A percentile compares a stretch with the other conserved stretches of the same genome.
phyloP scores from a whole-genome alignment of 1,284 basidiomycete species.

The Xerocomus subilludens region DNA sequence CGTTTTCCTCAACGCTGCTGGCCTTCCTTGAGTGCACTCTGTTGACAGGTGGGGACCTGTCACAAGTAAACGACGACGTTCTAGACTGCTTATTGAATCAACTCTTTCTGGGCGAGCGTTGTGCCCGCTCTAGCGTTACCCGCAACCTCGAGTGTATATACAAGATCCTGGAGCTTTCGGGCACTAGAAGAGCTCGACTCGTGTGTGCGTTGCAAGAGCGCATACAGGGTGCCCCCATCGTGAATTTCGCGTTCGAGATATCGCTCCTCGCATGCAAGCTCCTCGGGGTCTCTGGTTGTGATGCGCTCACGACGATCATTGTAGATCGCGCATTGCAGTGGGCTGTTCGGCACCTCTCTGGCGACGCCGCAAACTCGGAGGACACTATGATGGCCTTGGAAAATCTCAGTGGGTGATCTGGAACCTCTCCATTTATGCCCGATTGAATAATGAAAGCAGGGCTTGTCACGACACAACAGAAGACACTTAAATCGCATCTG shows the following conservation, averaged over 20 bases:
- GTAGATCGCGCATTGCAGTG: conserved; percentile 63
- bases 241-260: conserved; percentile 41
- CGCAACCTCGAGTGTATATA: conserved; percentile 37
- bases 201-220: conserved; percentile 33
- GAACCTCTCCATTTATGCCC: background rate
- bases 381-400: conserved; percentile 44
- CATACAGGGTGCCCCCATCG: conserved; percentile 36
- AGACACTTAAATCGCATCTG: conserved; percentile 65
- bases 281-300: conserved; percentile 40
- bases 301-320: conserved; percentile 51
- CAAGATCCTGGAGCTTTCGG: conserved; percentile 38
- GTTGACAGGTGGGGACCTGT: conserved; percentile 34
- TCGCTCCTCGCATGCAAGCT: conserved; percentile 49
- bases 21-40: conserved; percentile 46
- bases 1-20: conserved; percentile 33
- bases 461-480: conserved; percentile 46
- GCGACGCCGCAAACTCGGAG: conserved; percentile 42
- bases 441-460: conserved; percentile 40
- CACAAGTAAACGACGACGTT: conserved; percentile 33
- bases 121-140: background rate
- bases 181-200: conserved; percentile 29
- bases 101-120: conserved; percentile 30
- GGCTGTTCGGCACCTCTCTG: conserved; percentile 60
- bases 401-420: conserved; percentile 56
- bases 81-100: conserved; percentile 34